Evolutionary conservation across 2,329 filamentous ascomycete species (phyloP).

Genomic region (Onygenales sp.): DNA sequence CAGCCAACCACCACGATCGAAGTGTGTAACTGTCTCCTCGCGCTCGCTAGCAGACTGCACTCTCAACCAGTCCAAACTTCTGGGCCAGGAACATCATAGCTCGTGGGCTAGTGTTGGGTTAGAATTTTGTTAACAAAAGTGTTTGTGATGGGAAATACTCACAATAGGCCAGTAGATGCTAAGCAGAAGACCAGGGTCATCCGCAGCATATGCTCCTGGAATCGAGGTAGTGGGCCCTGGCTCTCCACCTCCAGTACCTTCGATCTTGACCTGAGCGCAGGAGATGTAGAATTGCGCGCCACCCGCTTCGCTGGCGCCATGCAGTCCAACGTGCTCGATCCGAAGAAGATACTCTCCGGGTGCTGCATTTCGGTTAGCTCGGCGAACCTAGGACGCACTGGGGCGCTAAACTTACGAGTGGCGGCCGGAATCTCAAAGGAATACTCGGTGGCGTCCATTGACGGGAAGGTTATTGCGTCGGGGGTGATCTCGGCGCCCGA

Average conservation of each 20-base stretch:
- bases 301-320: neutral
- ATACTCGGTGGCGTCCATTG: neutral
- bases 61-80: neutral
- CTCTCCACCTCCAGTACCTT: constrained; percentile 28
- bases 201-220: constrained; percentile 4
- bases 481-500: neutral
- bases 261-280: constrained; percentile 22
- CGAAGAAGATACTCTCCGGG: constrained; percentile 2
- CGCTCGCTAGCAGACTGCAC: neutral
- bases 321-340: neutral
- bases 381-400: too few species aligned
- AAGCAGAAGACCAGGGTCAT: constrained; percentile 3
- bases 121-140: neutral
- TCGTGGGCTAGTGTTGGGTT: neutral
- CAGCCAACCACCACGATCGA: too few species aligned
- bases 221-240: neutral
- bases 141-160: neutral
- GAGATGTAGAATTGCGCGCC: constrained; percentile 3
- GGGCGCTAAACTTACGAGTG: constrained; percentile 15
- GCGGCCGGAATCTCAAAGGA: constrained; percentile 32
- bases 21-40: too few species aligned
- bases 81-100: neutral
- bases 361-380: neutral
- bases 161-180: constrained; percentile 7
- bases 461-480: constrained; percentile 1